phyloP scores from a whole-genome alignment of 345 rosid genomes.

The Aquilaria malaccensis region DNA sequence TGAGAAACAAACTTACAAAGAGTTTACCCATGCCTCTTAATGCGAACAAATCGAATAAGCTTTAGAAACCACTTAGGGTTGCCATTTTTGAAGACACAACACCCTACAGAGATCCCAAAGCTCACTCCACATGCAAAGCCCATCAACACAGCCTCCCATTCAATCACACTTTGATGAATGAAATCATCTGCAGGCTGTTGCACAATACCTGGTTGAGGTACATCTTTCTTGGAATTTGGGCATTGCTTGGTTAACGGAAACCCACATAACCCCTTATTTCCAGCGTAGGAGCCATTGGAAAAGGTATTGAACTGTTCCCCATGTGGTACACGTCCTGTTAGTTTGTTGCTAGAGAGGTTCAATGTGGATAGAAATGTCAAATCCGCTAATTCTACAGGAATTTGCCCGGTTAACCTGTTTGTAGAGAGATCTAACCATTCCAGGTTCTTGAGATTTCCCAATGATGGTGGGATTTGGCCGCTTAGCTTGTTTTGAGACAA shows the following conservation, averaged over 20 bases:
- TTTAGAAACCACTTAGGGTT: not conserved
- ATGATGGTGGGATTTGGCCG: slow-evolving; percentile 5
- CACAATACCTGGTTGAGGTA: too few relatives aligned
- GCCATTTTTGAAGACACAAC: not conserved
- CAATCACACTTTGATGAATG: too few relatives aligned
- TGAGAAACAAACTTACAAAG: too few relatives aligned
- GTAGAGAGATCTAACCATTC: slow-evolving; percentile 23
- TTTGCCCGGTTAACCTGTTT: slow-evolving; percentile 8
- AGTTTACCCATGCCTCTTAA: too few relatives aligned
- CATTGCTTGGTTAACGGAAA: too few relatives aligned
- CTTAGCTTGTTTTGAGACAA: slow-evolving; percentile 8
- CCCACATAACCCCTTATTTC: too few relatives aligned
- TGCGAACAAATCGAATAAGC: too few relatives aligned
- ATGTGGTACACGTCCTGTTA: not conserved
- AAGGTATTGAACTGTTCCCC: not conserved
- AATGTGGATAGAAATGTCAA: not conserved
- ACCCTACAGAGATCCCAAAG: not conserved
- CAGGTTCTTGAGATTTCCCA: not conserved
- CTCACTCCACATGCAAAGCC: not conserved
- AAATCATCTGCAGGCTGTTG: too few relatives aligned
- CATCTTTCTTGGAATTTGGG: too few relatives aligned
- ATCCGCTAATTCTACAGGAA: slow-evolving; percentile 5
- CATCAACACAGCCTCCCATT: not conserved
- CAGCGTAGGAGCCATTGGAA: too few relatives aligned
- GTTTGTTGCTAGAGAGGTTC: slow-evolving; percentile 3